Evolutionary conservation across 2,329 filamentous ascomycete species (phyloP).

Genomic region (Capronia americana): DNA sequence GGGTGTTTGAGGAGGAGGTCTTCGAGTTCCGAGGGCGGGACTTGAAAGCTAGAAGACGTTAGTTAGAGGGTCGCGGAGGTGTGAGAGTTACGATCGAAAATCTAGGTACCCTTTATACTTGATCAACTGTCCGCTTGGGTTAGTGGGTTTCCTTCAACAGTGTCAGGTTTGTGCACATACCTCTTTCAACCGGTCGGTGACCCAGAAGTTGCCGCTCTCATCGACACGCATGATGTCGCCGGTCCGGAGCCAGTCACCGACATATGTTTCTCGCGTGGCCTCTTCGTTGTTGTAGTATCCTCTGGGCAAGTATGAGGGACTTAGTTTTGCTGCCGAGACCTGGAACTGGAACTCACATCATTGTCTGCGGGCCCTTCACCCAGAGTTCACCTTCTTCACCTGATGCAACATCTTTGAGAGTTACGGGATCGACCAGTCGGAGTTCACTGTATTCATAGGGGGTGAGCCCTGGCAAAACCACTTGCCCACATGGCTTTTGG

Average conservation of each 20-base stretch:
- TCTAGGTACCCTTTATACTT: constrained; percentile 52
- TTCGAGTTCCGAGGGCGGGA: constrained; percentile 58
- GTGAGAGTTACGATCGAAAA: neutral
- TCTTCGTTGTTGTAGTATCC: constrained; percentile 78
- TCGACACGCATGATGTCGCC: constrained; percentile 71
- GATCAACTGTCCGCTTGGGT: constrained; percentile 44
- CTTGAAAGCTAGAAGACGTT: constrained; percentile 45
- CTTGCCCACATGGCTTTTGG: neutral
- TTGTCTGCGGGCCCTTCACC: constrained; percentile 79
- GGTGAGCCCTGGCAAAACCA: neutral
- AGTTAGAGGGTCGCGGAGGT: neutral
- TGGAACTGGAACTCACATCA: constrained; percentile 19
- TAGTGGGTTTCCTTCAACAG: neutral
- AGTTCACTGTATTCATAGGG: constrained; percentile 14
- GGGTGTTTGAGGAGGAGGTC: constrained; percentile 53
- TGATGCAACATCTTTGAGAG: constrained; percentile 24
- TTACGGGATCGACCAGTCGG: constrained; percentile 27
- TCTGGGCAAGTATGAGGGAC: constrained; percentile 51
- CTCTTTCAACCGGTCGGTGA: constrained; percentile 80
- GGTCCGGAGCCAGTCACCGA: constrained; percentile 63
- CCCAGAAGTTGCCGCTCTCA: constrained; percentile 74
- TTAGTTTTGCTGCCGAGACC: neutral
- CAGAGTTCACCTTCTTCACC: constrained; percentile 61
- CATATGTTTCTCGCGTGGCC: constrained; percentile 73
- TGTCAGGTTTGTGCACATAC: constrained; percentile 5